Conservation (phyloP, 257 asterid species). For the Prunella vulgaris region DNA sequence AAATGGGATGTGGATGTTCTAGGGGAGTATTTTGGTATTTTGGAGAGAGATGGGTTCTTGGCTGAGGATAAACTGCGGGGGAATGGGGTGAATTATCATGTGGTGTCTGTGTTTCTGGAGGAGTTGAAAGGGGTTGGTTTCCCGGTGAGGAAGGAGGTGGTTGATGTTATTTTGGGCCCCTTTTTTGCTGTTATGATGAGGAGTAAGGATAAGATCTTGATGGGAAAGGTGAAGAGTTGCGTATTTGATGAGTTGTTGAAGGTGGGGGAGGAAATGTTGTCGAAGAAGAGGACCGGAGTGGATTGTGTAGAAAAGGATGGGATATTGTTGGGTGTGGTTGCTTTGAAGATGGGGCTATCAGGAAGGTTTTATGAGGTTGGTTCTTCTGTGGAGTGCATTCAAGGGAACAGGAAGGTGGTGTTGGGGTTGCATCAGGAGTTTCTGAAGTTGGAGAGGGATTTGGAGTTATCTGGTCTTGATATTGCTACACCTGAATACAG, state of each 20-base stretch:
- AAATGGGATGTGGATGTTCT: conserved; percentile 63
- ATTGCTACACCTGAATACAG: conserved; percentile 47
- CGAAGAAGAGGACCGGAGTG: conserved; percentile 40
- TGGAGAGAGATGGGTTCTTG: conserved; percentile 56
- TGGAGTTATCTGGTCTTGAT: conserved; percentile 51
- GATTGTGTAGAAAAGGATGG: conserved; percentile 40
- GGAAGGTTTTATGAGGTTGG: conserved; percentile 60
- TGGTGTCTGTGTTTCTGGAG: conserved; percentile 75
- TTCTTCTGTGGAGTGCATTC: conserved; percentile 56
- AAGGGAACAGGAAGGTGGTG: conserved; percentile 75
- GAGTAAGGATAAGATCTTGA: conserved; percentile 63
- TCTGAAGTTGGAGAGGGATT: conserved; percentile 70
- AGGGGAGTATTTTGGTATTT: conserved; percentile 39
- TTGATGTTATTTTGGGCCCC: conserved; percentile 53
- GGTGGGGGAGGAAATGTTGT: conserved; percentile 48
- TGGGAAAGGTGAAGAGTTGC: conserved; percentile 71
- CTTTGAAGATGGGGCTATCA: conserved; percentile 64
- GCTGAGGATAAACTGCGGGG: conserved; percentile 74
- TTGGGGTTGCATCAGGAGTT: conserved; percentile 73
- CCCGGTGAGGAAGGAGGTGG: conserved; percentile 55
- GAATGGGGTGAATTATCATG: conserved; percentile 83
- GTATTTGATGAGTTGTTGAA: conserved; percentile 65
- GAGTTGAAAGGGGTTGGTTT: conserved; percentile 63
- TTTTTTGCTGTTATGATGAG: conserved; percentile 49
- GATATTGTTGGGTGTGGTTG: conserved; percentile 55